Base-by-base conservation (phyloP, 1,284 basidiomycete genomes). In the Laetiporus sulphureus region DNA sequence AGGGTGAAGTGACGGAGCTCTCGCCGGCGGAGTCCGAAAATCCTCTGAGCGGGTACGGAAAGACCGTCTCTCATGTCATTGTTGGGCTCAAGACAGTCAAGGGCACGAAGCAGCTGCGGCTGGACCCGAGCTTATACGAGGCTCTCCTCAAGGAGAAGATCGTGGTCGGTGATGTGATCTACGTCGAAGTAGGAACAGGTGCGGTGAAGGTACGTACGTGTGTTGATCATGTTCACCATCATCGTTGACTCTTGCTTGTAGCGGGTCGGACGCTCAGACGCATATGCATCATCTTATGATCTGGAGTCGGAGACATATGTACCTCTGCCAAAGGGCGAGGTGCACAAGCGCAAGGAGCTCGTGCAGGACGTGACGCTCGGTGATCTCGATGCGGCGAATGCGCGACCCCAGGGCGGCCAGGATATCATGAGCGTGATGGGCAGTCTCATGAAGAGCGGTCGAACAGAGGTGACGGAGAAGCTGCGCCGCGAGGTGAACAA, bases 371-470 rank as follows among this genome's bases (percentile, higher is more conserved):
- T 99, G 29, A 98, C 93, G 0, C 72, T 99, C 13, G 93, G 96
- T 44, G 95, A 99, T 61, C 73, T 99, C 32, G 95, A 99, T 61
- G 91, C 94, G 50, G 95, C 94, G 3, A 99, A 99, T 61, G 93
- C 94, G 12, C 81, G 92, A 34, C 95, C 95, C 5, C 90, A 91
- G 55, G 85, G 84, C 25, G 94, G 96, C 1, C 95, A 97, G 64
- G 95, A 98, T 58, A 97, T 99, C 61, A 97, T 98, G 94, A 91
- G 87, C 58, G 93, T 98, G 22, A 97, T 99, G 85, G 93, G 95
- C 4, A 95, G 93, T 60, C 72, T 99, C 6, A 91, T 97, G 52
- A 96, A 93, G 65, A 92, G 84, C 30, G 86, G 91, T 22, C 71
- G 94, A 51, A 99, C 95, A 6, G 95, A 99, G 62, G 85, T 99